Evolutionary conservation across 305 asterid species (phyloP), one percentile per base, ranked within the genome.

Genomic region (Solanum hybrid): DNA sequence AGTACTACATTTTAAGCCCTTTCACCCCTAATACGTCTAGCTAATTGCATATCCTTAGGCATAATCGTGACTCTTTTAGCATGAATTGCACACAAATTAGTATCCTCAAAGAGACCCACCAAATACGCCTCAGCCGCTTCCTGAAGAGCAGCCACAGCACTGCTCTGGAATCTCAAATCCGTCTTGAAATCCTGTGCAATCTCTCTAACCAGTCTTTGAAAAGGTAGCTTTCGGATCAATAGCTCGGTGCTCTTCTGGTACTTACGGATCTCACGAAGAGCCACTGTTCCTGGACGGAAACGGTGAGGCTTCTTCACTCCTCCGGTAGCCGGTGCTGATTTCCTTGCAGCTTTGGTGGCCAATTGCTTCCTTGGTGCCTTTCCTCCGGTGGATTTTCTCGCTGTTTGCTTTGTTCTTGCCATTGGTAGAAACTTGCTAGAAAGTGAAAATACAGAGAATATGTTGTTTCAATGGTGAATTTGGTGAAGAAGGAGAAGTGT

Each of bases 211-310:
- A 95, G 93, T 92, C 96, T 94, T 91, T 95, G 98, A 95, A 95
- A 95, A 0, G 97, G 97, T 84, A 95, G 78, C 90, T 95, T 95
- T 92, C 97, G 91, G 90, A 95, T 95, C 92, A 95, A 45, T 3
- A 95, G 93, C 91, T 95, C 96, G 8, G 97, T 95, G 66, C 97
- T 95, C 96, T 95, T 95, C 93, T 95, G 98, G 90, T 95, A 95
- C 95, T 95, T 95, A 37, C 96, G 96, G 84, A 95, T 95, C 89
- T 94, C 98, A 94, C 96, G 66, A 69, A 86, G 88, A 35, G 88
- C 88, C 0, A 86, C 80, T 7, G 80, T 86, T 64, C 88, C 88
- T 4, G 88, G 88, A 40, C 36, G 88, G 80, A 86, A 86, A 22
- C 80, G 88, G 26, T 86, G 79, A 72, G 88, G 88, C 24, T 87